These are phyloP conservation scores for Pulicaria dysenterica DNA, from an alignment of 129 eudicot genomes.

Conservation along the genomic window DNA sequence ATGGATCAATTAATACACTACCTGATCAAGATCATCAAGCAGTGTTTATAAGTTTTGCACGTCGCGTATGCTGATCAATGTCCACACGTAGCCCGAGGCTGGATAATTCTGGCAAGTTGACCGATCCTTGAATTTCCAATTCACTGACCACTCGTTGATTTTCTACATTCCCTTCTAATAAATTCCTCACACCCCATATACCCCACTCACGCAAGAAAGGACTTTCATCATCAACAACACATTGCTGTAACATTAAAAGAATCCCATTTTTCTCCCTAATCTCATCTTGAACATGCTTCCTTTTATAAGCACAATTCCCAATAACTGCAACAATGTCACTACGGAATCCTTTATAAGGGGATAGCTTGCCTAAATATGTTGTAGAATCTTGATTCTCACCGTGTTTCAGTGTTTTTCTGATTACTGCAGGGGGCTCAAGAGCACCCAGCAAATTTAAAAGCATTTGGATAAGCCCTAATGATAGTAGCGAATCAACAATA, in stretches of 20 bases:
- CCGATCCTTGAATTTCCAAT: slow-evolving; percentile 79
- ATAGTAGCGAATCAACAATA: slow-evolving; percentile 44
- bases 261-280: slow-evolving; percentile 64
- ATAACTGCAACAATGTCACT: slow-evolving; percentile 73
- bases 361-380: slow-evolving; percentile 37
- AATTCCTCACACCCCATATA: slow-evolving; percentile 64
- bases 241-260: slow-evolving; percentile 71
- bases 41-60: slow-evolving; percentile 78
- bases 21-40: slow-evolving; percentile 26
- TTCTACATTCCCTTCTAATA: slow-evolving; percentile 74
- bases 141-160: slow-evolving; percentile 62
- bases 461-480: slow-evolving; percentile 60
- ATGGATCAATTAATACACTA: not conserved
- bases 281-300: slow-evolving; percentile 65
- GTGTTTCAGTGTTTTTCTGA: slow-evolving; percentile 50
- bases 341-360: slow-evolving; percentile 85
- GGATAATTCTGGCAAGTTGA: slow-evolving; percentile 72
- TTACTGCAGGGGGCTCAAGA: slow-evolving; percentile 75
- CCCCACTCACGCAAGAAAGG: slow-evolving; percentile 92
- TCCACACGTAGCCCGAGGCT: slow-evolving; percentile 72
- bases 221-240: slow-evolving; percentile 82
- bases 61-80: slow-evolving; percentile 67
- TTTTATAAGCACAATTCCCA: slow-evolving; percentile 67
- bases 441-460: slow-evolving; percentile 54
- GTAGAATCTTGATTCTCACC: slow-evolving; percentile 36